phyloP scores from a whole-genome alignment of 2,329 filamentous ascomycete genomes.

The Stemphylium vesicarium region DNA sequence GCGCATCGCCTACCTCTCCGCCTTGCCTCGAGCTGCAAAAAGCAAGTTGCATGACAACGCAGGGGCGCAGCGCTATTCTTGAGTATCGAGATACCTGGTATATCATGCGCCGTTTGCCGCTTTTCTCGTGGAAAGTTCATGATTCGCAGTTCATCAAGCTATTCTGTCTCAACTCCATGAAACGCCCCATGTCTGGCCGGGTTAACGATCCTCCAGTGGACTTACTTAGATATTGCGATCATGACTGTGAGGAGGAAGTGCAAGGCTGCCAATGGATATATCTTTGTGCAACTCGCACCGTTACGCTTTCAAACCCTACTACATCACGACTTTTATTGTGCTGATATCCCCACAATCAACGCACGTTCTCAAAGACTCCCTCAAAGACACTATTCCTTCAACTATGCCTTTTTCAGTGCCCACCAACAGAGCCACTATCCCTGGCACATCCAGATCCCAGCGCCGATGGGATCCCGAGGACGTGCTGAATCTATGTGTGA shows the following conservation, averaged over 20 bases:
- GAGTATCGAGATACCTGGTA: not conserved
- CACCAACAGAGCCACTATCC: not conserved
- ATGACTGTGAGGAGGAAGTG: too few species aligned
- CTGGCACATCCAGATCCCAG: not conserved
- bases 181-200: too few species aligned
- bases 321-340: too few species aligned
- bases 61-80: not conserved
- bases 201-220: too few species aligned
- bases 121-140: not conserved
- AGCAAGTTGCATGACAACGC: not conserved
- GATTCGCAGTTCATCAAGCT: not conserved
- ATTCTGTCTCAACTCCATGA: not conserved
- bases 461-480: constrained; percentile 12
- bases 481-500: constrained; percentile 15
- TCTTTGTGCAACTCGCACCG: too few species aligned
- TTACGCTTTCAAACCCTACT: too few species aligned
- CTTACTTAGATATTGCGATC: too few species aligned
- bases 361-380: too few species aligned
- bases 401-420: not conserved
- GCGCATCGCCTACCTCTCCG: not conserved
- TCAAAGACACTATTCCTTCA: not conserved
- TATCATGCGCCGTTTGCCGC: not conserved
- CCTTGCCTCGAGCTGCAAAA: not conserved
- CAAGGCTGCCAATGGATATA: too few species aligned
- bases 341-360: too few species aligned